Conservation (phyloP, 2,329 filamentous ascomycete species). For the Escovopsis sp. region DNA sequence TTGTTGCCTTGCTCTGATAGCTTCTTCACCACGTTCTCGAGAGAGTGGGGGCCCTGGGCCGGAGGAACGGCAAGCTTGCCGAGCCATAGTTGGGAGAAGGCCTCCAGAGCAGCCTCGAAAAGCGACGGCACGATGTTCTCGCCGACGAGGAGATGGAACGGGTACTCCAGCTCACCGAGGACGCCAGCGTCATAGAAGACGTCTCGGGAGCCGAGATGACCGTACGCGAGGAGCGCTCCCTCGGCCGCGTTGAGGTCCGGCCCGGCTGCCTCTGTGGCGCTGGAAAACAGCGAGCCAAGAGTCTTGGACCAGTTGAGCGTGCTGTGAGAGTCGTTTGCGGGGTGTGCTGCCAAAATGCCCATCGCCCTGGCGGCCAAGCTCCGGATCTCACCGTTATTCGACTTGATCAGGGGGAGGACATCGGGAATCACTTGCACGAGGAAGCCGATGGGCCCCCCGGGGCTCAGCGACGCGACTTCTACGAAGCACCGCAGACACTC, state of each 20-base stretch:
- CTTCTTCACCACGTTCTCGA: slow-evolving; percentile 39
- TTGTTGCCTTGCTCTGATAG: slow-evolving; percentile 57
- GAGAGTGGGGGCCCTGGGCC: slow-evolving; percentile 13
- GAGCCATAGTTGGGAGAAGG: slow-evolving; percentile 31
- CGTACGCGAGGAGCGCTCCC: slow-evolving; percentile 29
- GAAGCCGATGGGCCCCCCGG: slow-evolving; percentile 34
- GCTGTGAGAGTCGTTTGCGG: slow-evolving; percentile 21
- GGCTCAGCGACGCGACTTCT: slow-evolving; percentile 33
- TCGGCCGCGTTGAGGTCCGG: slow-evolving; percentile 30
- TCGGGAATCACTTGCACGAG: slow-evolving; percentile 33
- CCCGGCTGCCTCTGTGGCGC: slow-evolving; percentile 26
- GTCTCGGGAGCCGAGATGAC: slow-evolving; percentile 27
- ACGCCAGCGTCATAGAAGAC: slow-evolving; percentile 26
- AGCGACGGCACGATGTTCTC: slow-evolving; percentile 19
- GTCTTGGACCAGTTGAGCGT: slow-evolving; percentile 13
- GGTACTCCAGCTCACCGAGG: slow-evolving; percentile 14
- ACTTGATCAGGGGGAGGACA: slow-evolving; percentile 46
- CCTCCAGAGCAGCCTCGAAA: slow-evolving; percentile 28
- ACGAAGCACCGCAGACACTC: slow-evolving; percentile 37
- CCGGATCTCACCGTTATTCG: slow-evolving; percentile 57
- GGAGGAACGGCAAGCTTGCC: slow-evolving; percentile 24
- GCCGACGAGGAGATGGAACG: slow-evolving; percentile 17
- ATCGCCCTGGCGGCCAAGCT: slow-evolving; percentile 52
- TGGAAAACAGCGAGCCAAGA: slow-evolving; percentile 29
- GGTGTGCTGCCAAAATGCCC: slow-evolving; percentile 62